Evolutionary conservation across 371 early-diverging fungal species (phyloP), one percentile per base, ranked within the genome.

Genomic region (Mucor ambiguus): DNA sequence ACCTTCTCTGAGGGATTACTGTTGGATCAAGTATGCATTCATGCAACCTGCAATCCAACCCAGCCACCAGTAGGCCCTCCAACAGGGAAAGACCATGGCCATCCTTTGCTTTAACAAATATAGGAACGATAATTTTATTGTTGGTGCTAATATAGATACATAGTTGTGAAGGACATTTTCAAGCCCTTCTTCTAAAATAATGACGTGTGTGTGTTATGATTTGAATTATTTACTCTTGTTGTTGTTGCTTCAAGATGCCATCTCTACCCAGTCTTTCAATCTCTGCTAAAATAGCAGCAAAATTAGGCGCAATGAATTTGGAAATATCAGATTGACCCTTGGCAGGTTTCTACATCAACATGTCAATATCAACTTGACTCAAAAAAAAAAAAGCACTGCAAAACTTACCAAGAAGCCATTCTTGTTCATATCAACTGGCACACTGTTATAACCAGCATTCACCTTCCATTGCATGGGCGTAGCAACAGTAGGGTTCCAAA

Each of bases 391-490:
- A 30, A 28, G 22, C 10, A 3, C 24, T 18, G 18, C 7, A 16
- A 26, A 56, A 66, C 79, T 77, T 74, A 85, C 87, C 79, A 81
- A 70, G 16, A 75, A 71, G 20, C 85, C 84, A 61, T 80, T 73
- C 68, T 84, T 77, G 64, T 80, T 80, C 68, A 84, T 81, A 68
- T 84, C 85, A 0, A 83, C 85, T 14, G 89, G 88, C 26, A 78
- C 77, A 63, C 74, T 85, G 68, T 89, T 89, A 66, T 76, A 92
- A 7, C 82, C 86, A 33, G 83, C 57, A 62, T 83, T 84, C 26
- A 88, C 87, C 71, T 88, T 92, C 89, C 90, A 93, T 28, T 81
- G 83, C 30, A 79, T 74, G 7, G 90, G 83, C 9, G 76, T 80
- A 20, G 86, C 70, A 0, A 71, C 62, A 9, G 64, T 33, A 1